Conservation (phyloP, 2,329 filamentous ascomycete genomes). For the Ascosphaera aggregata region DNA sequence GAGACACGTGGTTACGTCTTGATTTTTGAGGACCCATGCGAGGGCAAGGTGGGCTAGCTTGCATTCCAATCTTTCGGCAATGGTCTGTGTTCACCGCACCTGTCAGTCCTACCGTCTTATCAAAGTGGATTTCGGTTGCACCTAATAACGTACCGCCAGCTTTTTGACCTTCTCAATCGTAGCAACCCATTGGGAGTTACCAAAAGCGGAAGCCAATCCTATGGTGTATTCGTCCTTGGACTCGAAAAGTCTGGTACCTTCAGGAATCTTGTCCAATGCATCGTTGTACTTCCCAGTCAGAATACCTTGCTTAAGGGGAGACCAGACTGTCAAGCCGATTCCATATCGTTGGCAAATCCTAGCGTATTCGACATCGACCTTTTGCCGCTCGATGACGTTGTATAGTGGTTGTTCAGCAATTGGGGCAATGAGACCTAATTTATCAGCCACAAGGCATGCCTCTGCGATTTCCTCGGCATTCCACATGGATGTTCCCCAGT, state of each 20-base stretch:
- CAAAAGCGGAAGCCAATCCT: conserved; percentile 13
- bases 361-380: conserved; percentile 38
- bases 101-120: no score
- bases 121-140: conserved; percentile 1
- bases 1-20: conserved; percentile 25
- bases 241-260: conserved; percentile 33
- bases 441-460: conserved; percentile 37
- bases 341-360: conserved; percentile 37
- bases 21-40: conserved; percentile 36
- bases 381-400: conserved; percentile 37
- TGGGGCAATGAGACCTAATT: conserved; percentile 33
- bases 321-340: conserved; percentile 40
- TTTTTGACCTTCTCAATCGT: conserved; percentile 36
- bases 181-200: conserved; percentile 16
- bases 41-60: conserved; percentile 34
- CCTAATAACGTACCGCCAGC: conserved; percentile 12
- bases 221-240: conserved; percentile 33
- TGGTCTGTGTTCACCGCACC: conserved; percentile 23
- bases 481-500: conserved; percentile 52
- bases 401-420: conserved; percentile 37
- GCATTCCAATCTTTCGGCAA: conserved; percentile 42
- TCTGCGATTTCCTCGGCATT: conserved; percentile 41
- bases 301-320: conserved; percentile 36
- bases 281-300: conserved; percentile 46
- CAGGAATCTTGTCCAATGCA: conserved; percentile 26